Conservation (phyloP, 495 filamentous ascomycete genomes). For the Cercophora sp. region DNA sequence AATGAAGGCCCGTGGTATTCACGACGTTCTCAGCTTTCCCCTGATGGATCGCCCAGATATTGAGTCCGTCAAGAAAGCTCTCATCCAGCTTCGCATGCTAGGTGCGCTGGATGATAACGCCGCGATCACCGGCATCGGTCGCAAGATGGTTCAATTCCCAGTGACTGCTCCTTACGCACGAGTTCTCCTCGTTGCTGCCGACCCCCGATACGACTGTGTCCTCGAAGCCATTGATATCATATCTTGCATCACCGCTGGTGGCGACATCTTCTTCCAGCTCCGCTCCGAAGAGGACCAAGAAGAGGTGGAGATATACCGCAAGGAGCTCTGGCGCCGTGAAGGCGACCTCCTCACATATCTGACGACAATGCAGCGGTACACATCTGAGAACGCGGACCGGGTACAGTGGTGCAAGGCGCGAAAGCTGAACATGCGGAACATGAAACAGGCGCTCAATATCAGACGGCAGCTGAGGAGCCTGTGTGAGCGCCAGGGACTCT, state of each 20-base stretch:
- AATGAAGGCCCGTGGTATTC: conserved; percentile 88
- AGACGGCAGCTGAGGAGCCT: conserved; percentile 78
- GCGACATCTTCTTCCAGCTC: conserved; percentile 81
- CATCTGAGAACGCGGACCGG: conserved; percentile 68
- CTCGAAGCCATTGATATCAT: conserved; percentile 88
- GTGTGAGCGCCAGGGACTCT: conserved; percentile 48
- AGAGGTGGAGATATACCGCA: conserved; percentile 65
- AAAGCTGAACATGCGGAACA: conserved; percentile 74
- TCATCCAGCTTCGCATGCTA: conserved; percentile 74
- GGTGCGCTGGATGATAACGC: conserved; percentile 71
- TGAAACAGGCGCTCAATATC: conserved; percentile 69
- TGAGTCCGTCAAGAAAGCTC: conserved; percentile 76
- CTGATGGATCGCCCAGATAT: conserved; percentile 77
- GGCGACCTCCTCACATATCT: conserved; percentile 90
- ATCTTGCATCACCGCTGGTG: conserved; percentile 74
- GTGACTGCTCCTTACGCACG: conserved; percentile 77
- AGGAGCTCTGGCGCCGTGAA: conserved; percentile 71
- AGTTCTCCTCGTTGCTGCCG: conserved; percentile 75
- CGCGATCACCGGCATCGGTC: conserved; percentile 67
- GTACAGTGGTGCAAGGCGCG: conserved; percentile 73
- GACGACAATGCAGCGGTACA: conserved; percentile 75
- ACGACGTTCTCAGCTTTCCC: conserved; percentile 78
- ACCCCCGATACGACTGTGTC: conserved; percentile 64
- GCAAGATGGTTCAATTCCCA: conserved; percentile 76
- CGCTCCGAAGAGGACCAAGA: conserved; percentile 79